Conservation (phyloP, 192 early-diverging fungal genomes). For the Linnemannia schmuckeri region DNA sequence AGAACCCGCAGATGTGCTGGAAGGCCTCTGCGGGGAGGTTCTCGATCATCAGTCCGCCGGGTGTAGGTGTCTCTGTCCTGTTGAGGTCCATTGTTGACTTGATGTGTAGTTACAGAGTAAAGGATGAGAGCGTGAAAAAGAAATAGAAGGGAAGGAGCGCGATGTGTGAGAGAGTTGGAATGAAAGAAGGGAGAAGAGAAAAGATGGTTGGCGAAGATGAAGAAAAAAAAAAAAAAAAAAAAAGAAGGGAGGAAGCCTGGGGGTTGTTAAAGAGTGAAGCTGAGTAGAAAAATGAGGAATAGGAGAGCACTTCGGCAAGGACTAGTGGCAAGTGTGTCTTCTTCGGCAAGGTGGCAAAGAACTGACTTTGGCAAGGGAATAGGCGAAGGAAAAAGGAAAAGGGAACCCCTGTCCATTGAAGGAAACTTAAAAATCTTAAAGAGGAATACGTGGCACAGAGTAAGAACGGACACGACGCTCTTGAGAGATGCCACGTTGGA, state of each 20-base stretch:
- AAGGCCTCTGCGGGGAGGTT: slow-evolving; percentile 34
- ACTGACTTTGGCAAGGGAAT: no score
- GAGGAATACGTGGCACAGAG: neutral
- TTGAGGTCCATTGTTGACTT: neutral
- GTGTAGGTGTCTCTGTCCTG: neutral
- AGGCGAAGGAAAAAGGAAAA: no score
- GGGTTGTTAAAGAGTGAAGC: neutral
- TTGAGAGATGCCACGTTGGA: neutral
- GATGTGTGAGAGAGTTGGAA: neutral
- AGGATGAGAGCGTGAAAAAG: neutral
- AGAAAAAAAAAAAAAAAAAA: no score
- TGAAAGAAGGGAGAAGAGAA: neutral
- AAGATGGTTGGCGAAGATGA: no score
- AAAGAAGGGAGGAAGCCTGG: neutral
- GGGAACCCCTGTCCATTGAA: no score
- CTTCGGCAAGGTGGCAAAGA: no score
- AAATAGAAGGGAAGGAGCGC: neutral
- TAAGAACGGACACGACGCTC: neutral
- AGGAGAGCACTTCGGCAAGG: neutral
- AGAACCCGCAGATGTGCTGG: slow-evolving; percentile 41
- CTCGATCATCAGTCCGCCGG: slow-evolving; percentile 9
- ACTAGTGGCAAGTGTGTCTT: no score
- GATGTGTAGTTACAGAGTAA: neutral
- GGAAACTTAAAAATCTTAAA: no score
- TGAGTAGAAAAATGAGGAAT: neutral